These are phyloP conservation scores for Xylaria castorea DNA, from an alignment of 495 filamentous ascomycete genomes.

Conservation along the genomic window DNA sequence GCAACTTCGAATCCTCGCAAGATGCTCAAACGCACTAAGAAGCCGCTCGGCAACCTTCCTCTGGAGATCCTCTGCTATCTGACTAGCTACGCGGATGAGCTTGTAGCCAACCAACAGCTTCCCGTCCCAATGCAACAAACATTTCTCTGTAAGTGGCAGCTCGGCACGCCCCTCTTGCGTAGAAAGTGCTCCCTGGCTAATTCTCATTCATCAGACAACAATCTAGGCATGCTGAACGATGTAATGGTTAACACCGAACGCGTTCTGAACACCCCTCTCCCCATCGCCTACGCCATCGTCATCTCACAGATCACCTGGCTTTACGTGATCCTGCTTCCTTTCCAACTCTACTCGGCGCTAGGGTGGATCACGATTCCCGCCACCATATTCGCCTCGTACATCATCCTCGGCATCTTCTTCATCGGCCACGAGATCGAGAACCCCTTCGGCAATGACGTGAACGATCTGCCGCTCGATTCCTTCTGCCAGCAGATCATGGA, in stretches of 20 bases:
- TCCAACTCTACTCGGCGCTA: conserved; percentile 72
- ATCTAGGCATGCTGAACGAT: conserved; percentile 70
- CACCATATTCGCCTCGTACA: conserved; percentile 79
- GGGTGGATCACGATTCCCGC: conserved; percentile 85
- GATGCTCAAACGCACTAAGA: conserved; percentile 67
- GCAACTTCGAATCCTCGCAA: conserved; percentile 77
- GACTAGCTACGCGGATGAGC: conserved; percentile 67
- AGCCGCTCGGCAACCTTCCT: conserved; percentile 74
- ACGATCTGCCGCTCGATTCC: conserved; percentile 80
- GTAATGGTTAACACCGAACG: conserved; percentile 77
- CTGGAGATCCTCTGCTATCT: conserved; percentile 79
- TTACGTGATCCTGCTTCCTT: conserved; percentile 82
- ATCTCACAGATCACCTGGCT: conserved; percentile 89
- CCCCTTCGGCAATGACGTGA: conserved; percentile 86
- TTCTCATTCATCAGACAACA: conserved; percentile 44
- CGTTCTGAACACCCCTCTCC: conserved; percentile 83
- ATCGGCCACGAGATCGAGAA: conserved; percentile 90
- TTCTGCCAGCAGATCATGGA: conserved; percentile 75
- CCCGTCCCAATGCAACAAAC: conserved; percentile 57
- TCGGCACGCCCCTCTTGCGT: neutral
- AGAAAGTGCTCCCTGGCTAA: neutral
- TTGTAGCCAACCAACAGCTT: conserved; percentile 62
- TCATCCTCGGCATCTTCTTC: conserved; percentile 86
- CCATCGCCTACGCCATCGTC: conserved; percentile 83
- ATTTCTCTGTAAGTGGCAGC: conserved; percentile 44